A percentile compares a stretch with the other conserved stretches of the same genome.
These are phyloP conservation scores for Kwoniella sp. DNA, from an alignment of 768 basidiomycete genomes.

Conservation along the genomic window DNA sequence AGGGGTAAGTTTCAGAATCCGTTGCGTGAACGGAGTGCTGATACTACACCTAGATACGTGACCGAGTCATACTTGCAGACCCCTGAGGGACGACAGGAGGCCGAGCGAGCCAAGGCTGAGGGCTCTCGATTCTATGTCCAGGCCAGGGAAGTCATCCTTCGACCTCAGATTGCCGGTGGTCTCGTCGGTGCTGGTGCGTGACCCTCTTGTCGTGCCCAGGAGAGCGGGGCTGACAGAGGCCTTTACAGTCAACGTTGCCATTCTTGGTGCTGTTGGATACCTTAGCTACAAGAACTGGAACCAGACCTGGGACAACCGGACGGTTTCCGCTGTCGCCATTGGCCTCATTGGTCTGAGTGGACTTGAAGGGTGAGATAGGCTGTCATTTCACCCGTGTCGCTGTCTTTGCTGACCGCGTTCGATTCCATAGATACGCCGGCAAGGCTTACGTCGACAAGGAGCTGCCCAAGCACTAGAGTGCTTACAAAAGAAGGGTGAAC, in stretches of 20 bases:
- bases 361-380: constrained; percentile 63
- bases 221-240: not conserved
- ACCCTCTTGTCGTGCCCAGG: not conserved
- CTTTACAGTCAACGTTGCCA: constrained; percentile 60
- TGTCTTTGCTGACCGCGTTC: not conserved
- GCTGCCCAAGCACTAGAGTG: constrained; percentile 35
- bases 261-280: constrained; percentile 60
- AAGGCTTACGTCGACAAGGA: constrained; percentile 53
- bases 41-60: constrained; percentile 54
- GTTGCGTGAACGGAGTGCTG: too few relatives aligned
- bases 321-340: constrained; percentile 59
- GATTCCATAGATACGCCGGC: constrained; percentile 53
- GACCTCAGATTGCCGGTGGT: constrained; percentile 66
- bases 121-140: constrained; percentile 55
- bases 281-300: constrained; percentile 65
- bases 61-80: constrained; percentile 63
- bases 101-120: constrained; percentile 58
- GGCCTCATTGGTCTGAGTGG: constrained; percentile 62
- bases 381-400: not conserved
- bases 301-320: constrained; percentile 63
- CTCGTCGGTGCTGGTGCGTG: constrained; percentile 60
- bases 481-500: too few relatives aligned
- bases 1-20: constrained; percentile 48
- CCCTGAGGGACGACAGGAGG: constrained; percentile 59
- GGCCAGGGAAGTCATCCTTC: constrained; percentile 58